phyloP scores from a whole-genome alignment of 2,329 filamentous ascomycete species.

The Alternaria hordeiaustralica region DNA sequence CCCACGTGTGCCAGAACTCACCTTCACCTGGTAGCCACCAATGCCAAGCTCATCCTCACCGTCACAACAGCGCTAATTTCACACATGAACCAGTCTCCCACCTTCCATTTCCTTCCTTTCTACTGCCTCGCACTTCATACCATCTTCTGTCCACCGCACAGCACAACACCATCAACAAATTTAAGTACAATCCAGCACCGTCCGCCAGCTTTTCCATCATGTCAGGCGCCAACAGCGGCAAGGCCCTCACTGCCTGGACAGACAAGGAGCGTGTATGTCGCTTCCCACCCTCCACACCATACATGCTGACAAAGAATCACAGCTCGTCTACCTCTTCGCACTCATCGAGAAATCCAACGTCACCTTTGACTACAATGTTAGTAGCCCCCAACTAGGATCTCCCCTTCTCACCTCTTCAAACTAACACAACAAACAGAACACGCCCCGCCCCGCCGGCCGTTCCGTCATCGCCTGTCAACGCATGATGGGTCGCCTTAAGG shows the following conservation, averaged over 20 bases:
- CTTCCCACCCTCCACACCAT: not conserved
- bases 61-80: not conserved
- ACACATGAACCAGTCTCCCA: not conserved
- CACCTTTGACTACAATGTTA: conserved; percentile 25
- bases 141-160: no score
- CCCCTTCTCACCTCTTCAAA: no score
- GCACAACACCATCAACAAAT: no score
- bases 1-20: not conserved
- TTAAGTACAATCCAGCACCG: no score
- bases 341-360: conserved; percentile 19
- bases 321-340: conserved; percentile 22
- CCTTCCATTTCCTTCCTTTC: not conserved
- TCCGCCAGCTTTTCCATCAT: not conserved
- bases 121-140: not conserved
- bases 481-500: conserved; percentile 28
- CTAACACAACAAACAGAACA: conserved; percentile 15
- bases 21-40: not conserved
- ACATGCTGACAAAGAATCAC: not conserved
- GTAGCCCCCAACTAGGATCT: not conserved
- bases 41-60: not conserved
- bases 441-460: conserved; percentile 23
- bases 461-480: conserved; percentile 24
- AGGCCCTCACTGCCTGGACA: conserved; percentile 16
- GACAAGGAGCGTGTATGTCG: conserved; percentile 21
- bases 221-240: conserved; percentile 3